Conservation (phyloP, 306 rosid genomes). For the Quercus mongolica region DNA sequence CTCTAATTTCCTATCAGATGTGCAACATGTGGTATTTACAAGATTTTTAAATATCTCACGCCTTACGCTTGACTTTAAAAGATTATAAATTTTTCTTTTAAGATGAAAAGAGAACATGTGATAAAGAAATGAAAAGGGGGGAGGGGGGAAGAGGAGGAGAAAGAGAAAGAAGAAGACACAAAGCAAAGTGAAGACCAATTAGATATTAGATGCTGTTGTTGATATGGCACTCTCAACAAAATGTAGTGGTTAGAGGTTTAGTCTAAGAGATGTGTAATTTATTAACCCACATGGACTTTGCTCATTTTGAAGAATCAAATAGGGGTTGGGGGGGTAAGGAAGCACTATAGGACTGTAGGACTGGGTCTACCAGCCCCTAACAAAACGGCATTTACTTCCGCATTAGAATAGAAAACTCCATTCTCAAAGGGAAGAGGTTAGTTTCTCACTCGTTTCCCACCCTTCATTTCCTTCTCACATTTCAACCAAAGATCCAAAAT, state of each 20-base stretch:
- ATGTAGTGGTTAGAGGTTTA: neutral
- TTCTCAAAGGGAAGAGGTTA: conserved; percentile 47
- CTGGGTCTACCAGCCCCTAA: conserved; percentile 71
- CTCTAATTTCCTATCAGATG: too few species aligned
- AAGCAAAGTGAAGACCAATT: neutral
- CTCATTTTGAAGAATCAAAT: conserved; percentile 15
- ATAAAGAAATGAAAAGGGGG: too few species aligned
- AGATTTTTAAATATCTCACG: too few species aligned
- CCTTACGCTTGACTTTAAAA: too few species aligned
- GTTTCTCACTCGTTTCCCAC: conserved; percentile 35
- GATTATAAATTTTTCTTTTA: too few species aligned
- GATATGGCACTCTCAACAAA: neutral
- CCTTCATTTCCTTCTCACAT: conserved; percentile 36
- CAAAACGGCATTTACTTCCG: conserved; percentile 68
- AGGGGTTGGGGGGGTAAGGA: neutral
- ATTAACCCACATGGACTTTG: conserved; percentile 18
- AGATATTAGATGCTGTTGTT: too few species aligned
- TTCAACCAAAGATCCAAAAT: conserved; percentile 73
- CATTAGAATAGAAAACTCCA: conserved; percentile 38
- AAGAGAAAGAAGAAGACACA: neutral
- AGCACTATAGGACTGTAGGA: conserved; percentile 28
- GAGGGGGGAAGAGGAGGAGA: neutral
- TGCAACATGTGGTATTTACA: too few species aligned
- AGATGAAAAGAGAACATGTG: too few species aligned
- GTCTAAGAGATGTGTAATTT: neutral